Conservation (phyloP, 169 alveolate species). For the Plasmodium sp. region DNA sequence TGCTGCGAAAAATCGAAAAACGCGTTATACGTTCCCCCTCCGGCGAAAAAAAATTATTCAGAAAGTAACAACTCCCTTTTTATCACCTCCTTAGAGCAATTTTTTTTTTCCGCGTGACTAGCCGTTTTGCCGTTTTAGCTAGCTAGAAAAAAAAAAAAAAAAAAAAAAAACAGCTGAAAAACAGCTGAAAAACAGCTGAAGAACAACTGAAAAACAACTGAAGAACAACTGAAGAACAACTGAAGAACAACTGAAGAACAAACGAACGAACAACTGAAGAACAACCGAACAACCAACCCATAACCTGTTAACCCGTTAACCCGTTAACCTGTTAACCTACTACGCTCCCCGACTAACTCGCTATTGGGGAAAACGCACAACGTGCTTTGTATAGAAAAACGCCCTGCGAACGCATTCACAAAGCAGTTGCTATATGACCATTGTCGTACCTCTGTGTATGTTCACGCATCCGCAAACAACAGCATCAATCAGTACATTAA, state of each 20-base stretch:
- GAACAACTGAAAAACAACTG: background rate
- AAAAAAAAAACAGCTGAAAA: background rate
- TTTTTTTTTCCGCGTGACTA: background rate
- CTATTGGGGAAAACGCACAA: background rate
- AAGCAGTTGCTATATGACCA: background rate
- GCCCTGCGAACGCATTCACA: background rate
- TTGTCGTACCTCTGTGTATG: background rate
- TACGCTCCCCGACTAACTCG: background rate
- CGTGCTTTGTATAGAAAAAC: background rate
- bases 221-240: background rate
- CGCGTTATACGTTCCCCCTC: background rate
- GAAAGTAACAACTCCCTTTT: background rate
- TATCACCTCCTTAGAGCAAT: background rate
- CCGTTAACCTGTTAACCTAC: background rate
- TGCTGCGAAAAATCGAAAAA: background rate
- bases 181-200: background rate
- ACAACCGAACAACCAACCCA: background rate
- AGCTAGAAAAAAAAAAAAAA: background rate
- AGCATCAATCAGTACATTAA: too few relatives aligned
- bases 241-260: too few relatives aligned
- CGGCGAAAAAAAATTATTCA: background rate
- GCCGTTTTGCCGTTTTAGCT: background rate
- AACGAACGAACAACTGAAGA: background rate
- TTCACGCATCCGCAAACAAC: background rate
- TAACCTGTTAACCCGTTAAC: background rate